A percentile compares a stretch with the other conserved stretches of the same genome.
Evolutionary conservation across 139 green algal genomes (phyloP).

Genomic region (Tetratostichococcus sp.): DNA sequence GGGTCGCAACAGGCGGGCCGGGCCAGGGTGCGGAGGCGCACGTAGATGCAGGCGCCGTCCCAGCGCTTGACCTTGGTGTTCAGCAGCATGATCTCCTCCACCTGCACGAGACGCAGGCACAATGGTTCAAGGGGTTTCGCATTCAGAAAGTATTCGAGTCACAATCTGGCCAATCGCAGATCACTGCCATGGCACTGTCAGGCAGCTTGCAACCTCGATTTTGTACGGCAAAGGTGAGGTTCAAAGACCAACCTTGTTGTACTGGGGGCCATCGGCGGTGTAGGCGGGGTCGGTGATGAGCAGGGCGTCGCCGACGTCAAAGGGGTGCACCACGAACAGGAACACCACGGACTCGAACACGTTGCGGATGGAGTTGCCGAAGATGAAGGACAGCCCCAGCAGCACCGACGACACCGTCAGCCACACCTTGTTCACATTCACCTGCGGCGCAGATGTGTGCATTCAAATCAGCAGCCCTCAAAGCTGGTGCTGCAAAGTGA

Average conservation of each 20-base stretch:
- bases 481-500: no score
- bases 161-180: no score
- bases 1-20: no score
- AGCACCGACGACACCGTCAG: constrained; percentile 37
- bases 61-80: constrained; percentile 31
- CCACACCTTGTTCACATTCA: constrained; percentile 47
- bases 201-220: no score
- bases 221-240: no score
- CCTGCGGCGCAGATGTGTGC: constrained; percentile 14
- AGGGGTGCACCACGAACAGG: constrained; percentile 46
- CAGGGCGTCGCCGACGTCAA: constrained; percentile 41
- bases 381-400: constrained; percentile 60
- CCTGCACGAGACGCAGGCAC: constrained; percentile 12
- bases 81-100: constrained; percentile 56
- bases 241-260: constrained; percentile 33
- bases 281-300: constrained; percentile 20
- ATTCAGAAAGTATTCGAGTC: no score
- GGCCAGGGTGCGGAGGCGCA: no score
- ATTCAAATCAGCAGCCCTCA: background rate
- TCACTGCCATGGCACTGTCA: no score
- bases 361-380: constrained; percentile 44
- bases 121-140: no score
- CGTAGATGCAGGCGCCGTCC: constrained; percentile 39
- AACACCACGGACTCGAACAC: constrained; percentile 42
- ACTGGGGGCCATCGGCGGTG: background rate